phyloP scores from a whole-genome alignment of 192 early-diverging fungal species.

The Gamsiella multidivaricata region DNA sequence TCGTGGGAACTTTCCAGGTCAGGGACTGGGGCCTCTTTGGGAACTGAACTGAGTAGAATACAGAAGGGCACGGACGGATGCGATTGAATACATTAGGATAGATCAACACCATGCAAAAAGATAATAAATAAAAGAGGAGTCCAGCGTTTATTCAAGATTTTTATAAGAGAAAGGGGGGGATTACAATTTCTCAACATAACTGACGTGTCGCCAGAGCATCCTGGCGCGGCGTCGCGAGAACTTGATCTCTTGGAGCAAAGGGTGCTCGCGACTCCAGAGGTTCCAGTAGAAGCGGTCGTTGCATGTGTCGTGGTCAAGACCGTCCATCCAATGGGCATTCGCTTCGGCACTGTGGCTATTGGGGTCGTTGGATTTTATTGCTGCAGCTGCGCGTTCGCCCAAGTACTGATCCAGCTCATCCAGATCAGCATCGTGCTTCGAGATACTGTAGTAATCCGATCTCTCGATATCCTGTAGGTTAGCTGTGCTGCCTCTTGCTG shows the following conservation, averaged over 20 bases:
- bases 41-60: too few relatives aligned
- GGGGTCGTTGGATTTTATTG: too few relatives aligned
- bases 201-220: conserved; percentile 34
- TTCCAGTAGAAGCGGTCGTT: conserved; percentile 40
- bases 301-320: conserved; percentile 24
- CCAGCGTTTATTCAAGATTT: too few relatives aligned
- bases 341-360: not conserved
- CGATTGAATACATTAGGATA: too few relatives aligned
- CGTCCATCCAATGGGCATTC: conserved; percentile 12
- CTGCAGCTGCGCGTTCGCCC: not conserved
- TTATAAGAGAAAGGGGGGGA: too few relatives aligned
- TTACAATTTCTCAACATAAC: too few relatives aligned
- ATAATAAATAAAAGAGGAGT: too few relatives aligned
- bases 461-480: too few relatives aligned
- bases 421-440: conserved; percentile 31
- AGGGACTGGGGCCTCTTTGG: conserved; percentile 72
- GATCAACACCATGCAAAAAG: too few relatives aligned
- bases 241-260: conserved; percentile 15
- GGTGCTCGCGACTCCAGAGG: conserved; percentile 13
- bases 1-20: conserved; percentile 58
- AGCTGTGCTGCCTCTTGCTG: not conserved
- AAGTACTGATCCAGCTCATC: conserved; percentile 40
- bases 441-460: conserved; percentile 26
- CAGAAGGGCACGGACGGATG: too few relatives aligned
- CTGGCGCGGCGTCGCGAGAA: conserved; percentile 35